Evolutionary conservation across 2,329 filamentous ascomycete species (phyloP), one percentile per base, ranked within the genome.

Genomic region (Cadophora sp.): DNA sequence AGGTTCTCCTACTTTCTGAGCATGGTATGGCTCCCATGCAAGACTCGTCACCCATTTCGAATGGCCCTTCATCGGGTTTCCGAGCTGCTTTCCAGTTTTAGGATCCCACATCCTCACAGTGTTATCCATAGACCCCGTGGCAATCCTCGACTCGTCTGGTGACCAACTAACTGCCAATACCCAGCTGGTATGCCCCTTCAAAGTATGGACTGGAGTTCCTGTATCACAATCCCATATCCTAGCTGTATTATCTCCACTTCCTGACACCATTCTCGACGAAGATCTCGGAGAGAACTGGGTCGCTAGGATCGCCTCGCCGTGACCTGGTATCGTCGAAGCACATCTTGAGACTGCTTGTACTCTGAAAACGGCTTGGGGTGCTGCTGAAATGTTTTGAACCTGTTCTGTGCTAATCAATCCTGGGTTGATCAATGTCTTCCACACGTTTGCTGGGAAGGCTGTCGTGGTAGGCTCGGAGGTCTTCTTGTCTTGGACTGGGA

Each of bases 211-310:
- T 0, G 94, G 94, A 13, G 94, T 97, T 58, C 94, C 94, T 0
- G 94, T 97, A 75, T 97, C 93, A 59, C 93, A 94, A 75, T 99
- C 94, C 93, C 93, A 97, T 81, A 98, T 90, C 65, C 95, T 84
- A 0, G 94, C 95, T 1, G 94, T 97, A 73, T 91, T 91, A 76
- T 99, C 96, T 56, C 96, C 96, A 68, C 91, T 93, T 0, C 95
- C 96, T 1, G 93, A 97, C 0, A 94, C 94, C 79, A 97, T 85
- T 66, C 90, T 85, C 13, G 89, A 88, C 30, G 92, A 95, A 7
- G 87, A 89, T 45, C 87, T 85, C 0, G 95, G 95, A 0, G 92
- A 96, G 79, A 97, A 98, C 47, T 94, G 89, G 2, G 92, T 90
- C 36, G 92, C 87, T 24, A 98, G 83, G 73, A 98, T 98, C 3